phyloP scores from a whole-genome alignment of 257 asterid genomes.

The Asclepias syriaca region DNA sequence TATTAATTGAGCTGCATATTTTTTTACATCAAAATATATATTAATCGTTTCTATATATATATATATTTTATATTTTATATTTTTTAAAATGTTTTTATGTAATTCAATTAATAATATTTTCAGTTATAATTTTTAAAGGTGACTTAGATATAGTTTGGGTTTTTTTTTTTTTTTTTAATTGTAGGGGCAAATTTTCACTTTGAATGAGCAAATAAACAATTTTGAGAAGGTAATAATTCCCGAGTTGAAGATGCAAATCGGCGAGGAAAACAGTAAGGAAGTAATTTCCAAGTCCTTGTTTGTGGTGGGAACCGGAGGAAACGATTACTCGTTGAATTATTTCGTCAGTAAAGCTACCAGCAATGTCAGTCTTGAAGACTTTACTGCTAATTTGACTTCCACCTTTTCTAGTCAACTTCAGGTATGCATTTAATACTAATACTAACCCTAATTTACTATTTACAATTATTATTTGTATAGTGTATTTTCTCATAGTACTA shows the following conservation, averaged over 20 bases:
- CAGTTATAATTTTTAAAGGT: too few species aligned
- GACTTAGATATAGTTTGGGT: too few species aligned
- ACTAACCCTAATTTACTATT: too few species aligned
- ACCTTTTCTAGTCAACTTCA: conserved; percentile 45
- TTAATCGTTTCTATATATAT: too few species aligned
- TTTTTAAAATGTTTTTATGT: too few species aligned
- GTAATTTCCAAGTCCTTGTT: conserved; percentile 39
- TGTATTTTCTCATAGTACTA: too few species aligned
- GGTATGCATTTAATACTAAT: conserved; percentile 24
- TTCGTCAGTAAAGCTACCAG: conserved; percentile 30
- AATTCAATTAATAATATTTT: too few species aligned
- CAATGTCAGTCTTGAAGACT: conserved; percentile 41
- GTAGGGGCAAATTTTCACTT: conserved; percentile 52
- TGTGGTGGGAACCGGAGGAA: conserved; percentile 73
- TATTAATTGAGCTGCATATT: too few species aligned
- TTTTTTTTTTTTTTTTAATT: not conserved
- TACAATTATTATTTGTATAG: too few species aligned
- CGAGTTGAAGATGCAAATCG: conserved; percentile 41
- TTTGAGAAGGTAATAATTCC: conserved; percentile 53
- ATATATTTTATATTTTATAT: too few species aligned
- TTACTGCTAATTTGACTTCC: conserved; percentile 43
- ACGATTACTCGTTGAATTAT: conserved; percentile 62
- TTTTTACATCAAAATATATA: too few species aligned
- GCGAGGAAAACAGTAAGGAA: not conserved
- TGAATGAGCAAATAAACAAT: conserved; percentile 54